Percentiles rank a stretch among this genome's conserved stretches.
These are phyloP conservation scores for Podospora appendiculata DNA, from an alignment of 495 filamentous ascomycete genomes.

Conservation along the genomic window DNA sequence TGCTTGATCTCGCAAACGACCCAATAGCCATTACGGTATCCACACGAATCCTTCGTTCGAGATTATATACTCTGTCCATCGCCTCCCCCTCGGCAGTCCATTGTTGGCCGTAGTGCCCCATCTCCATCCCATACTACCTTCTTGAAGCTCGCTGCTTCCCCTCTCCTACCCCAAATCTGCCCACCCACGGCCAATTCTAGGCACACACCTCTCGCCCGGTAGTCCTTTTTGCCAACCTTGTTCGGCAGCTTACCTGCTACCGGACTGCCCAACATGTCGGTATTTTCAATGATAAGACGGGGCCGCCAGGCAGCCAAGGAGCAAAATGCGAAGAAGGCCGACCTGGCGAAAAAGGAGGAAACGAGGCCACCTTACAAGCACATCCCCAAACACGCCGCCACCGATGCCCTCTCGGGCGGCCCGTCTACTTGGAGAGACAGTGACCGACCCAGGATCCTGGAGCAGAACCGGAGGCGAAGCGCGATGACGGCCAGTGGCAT, in stretches of 20 bases:
- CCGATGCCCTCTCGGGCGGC: conserved; percentile 46
- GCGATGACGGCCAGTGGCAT: conserved; percentile 27
- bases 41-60: no score
- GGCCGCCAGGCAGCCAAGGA: conserved; percentile 44
- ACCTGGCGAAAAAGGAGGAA: conserved; percentile 31
- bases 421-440: conserved; percentile 41
- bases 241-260: not conserved
- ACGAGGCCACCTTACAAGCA: conserved; percentile 43
- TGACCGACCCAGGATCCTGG: conserved; percentile 32
- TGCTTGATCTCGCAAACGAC: no score
- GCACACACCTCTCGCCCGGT: not conserved
- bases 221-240: not conserved
- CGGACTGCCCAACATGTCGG: conserved; percentile 33
- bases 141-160: no score
- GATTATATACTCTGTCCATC: no score
- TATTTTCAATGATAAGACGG: conserved; percentile 42
- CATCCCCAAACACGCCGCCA: conserved; percentile 48
- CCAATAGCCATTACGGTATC: no score
- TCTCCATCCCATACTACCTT: no score
- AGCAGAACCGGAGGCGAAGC: conserved; percentile 35
- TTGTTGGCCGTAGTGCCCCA: no score
- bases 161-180: not conserved
- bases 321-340: conserved; percentile 34
- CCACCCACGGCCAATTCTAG: conserved; percentile 2
- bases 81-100: no score